A percentile compares a stretch with the other conserved stretches of the same genome.
phyloP scores from a whole-genome alignment of 805 yeast species.

The Candida silvicultrix region DNA sequence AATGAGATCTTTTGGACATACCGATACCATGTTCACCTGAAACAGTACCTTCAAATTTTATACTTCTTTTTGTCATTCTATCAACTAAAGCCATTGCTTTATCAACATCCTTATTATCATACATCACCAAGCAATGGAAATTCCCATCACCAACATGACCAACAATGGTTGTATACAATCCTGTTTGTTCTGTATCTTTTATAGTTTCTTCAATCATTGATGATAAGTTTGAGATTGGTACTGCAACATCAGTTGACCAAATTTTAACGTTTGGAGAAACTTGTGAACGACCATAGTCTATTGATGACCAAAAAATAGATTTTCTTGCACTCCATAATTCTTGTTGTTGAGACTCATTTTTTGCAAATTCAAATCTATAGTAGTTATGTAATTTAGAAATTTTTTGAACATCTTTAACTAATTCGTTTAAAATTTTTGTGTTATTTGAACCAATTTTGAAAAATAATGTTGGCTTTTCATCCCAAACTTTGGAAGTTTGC shows the following conservation, averaged over 20 bases:
- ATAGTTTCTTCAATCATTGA: conserved; percentile 55
- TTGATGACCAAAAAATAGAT: conserved; percentile 58
- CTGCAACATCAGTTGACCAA: conserved; percentile 80
- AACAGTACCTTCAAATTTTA: conserved; percentile 71
- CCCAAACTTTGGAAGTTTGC: conserved; percentile 45
- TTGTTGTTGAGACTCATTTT: conserved; percentile 46
- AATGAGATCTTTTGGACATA: conserved; percentile 57
- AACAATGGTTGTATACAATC: conserved; percentile 52
- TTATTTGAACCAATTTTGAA: conserved; percentile 54
- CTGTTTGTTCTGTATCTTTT: conserved; percentile 46
- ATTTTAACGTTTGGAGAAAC: conserved; percentile 41
- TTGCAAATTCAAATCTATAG: conserved; percentile 51
- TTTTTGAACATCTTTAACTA: conserved; percentile 37
- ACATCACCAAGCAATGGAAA: conserved; percentile 62
- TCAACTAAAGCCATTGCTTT: conserved; percentile 48
- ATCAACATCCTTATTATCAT: conserved; percentile 41
- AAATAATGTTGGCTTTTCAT: conserved; percentile 52
- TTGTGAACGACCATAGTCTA: conserved; percentile 54
- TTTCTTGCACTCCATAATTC: conserved; percentile 76
- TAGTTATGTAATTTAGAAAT: conserved; percentile 47
- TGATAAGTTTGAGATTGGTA: conserved; percentile 65
- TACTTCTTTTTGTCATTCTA: conserved; percentile 57
- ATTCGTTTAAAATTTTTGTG: conserved; percentile 33
- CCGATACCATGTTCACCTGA: conserved; percentile 90
- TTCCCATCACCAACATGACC: conserved; percentile 87